These are phyloP conservation scores for Colletotrichum sp. DNA, from an alignment of 2,329 filamentous ascomycete genomes.

Conservation along the genomic window DNA sequence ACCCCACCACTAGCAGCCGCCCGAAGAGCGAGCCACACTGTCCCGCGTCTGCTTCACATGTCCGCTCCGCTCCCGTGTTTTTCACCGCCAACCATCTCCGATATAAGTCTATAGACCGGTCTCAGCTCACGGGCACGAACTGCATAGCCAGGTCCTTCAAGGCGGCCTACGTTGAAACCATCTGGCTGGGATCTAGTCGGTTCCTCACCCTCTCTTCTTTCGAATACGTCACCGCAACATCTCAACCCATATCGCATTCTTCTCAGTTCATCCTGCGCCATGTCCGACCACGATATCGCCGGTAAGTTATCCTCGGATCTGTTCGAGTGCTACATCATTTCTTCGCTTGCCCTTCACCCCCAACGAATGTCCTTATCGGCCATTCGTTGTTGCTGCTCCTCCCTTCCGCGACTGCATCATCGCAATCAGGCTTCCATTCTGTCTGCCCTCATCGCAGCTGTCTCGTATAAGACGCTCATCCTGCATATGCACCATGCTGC, in stretches of 20 bases:
- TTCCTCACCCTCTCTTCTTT: neutral
- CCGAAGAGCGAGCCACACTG: neutral
- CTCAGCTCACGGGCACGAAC: neutral
- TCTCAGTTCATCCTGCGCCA: conserved; percentile 29
- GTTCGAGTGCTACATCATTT: rapidly evolving
- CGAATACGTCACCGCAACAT: neutral
- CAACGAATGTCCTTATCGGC: neutral
- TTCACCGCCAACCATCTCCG: neutral
- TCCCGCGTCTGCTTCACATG: conserved; percentile 8
- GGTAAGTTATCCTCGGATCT: conserved; percentile 50
- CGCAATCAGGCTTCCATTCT: neutral
- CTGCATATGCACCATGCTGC: too few relatives aligned
- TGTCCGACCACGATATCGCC: conserved; percentile 72
- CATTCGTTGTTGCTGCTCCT: too few relatives aligned
- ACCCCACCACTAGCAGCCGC: conserved; percentile 8
- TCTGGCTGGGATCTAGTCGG: neutral
- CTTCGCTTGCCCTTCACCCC: neutral
- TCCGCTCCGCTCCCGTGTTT: neutral
- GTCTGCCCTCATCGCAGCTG: neutral
- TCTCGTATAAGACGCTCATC: neutral
- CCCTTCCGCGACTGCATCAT: neutral
- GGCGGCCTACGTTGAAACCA: neutral
- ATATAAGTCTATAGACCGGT: neutral
- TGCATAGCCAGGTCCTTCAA: neutral
- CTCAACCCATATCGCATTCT: neutral